A percentile compares a stretch with the other conserved stretches of the same genome.
phyloP scores from a whole-genome alignment of 257 asterid species.

The Scutellaria galericulata region DNA sequence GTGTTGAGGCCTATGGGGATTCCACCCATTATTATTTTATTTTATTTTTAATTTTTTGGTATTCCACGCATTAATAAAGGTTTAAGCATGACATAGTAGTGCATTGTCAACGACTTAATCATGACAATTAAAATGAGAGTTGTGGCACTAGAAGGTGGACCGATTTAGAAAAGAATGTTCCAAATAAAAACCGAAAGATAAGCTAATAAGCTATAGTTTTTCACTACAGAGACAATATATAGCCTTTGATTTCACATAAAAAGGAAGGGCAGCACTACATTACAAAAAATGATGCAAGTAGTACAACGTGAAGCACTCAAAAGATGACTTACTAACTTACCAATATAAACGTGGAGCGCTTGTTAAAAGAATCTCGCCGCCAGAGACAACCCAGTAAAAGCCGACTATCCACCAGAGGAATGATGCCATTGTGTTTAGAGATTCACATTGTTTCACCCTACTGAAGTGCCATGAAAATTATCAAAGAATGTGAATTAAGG shows the following conservation, averaged over 20 bases:
- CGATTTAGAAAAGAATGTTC: not conserved
- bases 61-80: constrained; percentile 4
- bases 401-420: constrained; percentile 96
- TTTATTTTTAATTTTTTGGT: too few relatives aligned
- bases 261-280: not conserved
- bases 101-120: not conserved
- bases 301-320: constrained; percentile 14
- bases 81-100: not conserved
- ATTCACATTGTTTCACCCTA: constrained; percentile 78
- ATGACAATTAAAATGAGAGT: not conserved
- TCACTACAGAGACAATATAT: constrained; percentile 16
- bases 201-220: constrained; percentile 2
- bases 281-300: constrained; percentile 15
- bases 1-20: not conserved
- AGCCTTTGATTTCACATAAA: not conserved
- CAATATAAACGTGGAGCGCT: constrained; percentile 88
- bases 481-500: constrained; percentile 22
- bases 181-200: not conserved
- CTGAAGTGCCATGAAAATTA: constrained; percentile 47
- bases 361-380: constrained; percentile 70
- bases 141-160: constrained; percentile 13
- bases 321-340: constrained; percentile 47
- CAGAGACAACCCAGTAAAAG: constrained; percentile 93
- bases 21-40: not conserved
- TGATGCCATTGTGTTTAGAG: constrained; percentile 85